phyloP scores from a whole-genome alignment of 768 basidiomycete genomes.

The Hygrophoropsis aurantiaca region DNA sequence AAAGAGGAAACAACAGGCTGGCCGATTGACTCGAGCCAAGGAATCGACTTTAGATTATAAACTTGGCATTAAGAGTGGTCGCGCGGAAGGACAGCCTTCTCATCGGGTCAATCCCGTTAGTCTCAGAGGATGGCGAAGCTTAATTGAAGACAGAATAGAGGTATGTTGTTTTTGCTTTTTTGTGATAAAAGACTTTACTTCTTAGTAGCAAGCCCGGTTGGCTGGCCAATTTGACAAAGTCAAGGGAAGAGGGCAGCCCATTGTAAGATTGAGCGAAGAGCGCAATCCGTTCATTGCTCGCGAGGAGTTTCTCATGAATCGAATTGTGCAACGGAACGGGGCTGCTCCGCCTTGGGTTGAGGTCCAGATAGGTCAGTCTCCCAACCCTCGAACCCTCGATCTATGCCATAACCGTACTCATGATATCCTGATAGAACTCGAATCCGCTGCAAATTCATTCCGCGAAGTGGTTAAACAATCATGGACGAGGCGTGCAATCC shows the following conservation, averaged over 20 bases:
- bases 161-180: conserved; percentile 34
- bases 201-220: conserved; percentile 55
- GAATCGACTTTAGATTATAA: conserved; percentile 79
- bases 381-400: too few species aligned
- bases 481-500: conserved; percentile 75
- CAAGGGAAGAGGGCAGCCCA: conserved; percentile 62
- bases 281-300: conserved; percentile 67
- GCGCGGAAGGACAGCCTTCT: conserved; percentile 9
- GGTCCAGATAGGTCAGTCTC: conserved; percentile 59
- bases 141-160: conserved; percentile 82
- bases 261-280: conserved; percentile 43
- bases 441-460: conserved; percentile 59
- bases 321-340: conserved; percentile 80
- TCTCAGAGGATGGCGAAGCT: conserved; percentile 71
- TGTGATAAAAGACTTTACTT: background rate
- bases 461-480: conserved; percentile 62
- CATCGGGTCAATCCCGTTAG: conserved; percentile 54
- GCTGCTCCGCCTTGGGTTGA: conserved; percentile 87
- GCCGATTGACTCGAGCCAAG: conserved; percentile 57
- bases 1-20: conserved; percentile 53
- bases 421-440: conserved; percentile 53
- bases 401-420: background rate
- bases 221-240: conserved; percentile 73
- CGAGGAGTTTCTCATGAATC: conserved; percentile 84
- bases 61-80: conserved; percentile 49